Conservation (phyloP, 1,139 yeast genomes). For the Kazachstania sp. region DNA sequence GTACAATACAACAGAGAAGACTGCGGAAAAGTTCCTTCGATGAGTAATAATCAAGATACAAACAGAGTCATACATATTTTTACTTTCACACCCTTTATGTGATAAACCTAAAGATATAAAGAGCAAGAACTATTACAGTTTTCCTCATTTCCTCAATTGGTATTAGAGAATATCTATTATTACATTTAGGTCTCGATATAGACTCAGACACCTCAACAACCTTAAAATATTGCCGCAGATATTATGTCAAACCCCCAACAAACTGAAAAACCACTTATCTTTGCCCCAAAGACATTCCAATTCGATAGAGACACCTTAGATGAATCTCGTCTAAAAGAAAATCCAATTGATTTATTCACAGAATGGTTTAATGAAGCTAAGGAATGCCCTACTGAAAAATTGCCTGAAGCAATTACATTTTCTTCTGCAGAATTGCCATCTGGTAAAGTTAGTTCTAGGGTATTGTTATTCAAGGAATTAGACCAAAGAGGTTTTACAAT, state of each 20-base stretch:
- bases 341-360: conserved; percentile 72
- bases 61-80: too few species aligned
- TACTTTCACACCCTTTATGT: too few species aligned
- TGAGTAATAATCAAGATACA: too few species aligned
- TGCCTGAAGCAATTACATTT: conserved; percentile 74
- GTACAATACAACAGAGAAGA: too few species aligned
- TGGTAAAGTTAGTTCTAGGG: conserved; percentile 77
- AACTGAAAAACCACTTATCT: conserved; percentile 24
- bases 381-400: conserved; percentile 39
- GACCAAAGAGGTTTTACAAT: conserved; percentile 76
- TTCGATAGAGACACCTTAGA: conserved; percentile 60
- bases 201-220: too few species aligned
- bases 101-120: too few species aligned
- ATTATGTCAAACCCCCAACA: conserved; percentile 6
- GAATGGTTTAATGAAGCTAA: conserved; percentile 79
- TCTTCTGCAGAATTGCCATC: conserved; percentile 81
- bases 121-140: too few species aligned
- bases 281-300: conserved; percentile 86
- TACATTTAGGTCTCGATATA: too few species aligned
- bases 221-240: too few species aligned
- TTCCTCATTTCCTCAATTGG: too few species aligned
- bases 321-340: conserved; percentile 43
- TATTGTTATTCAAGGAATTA: conserved; percentile 79
- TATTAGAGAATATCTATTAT: too few species aligned
- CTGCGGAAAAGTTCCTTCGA: too few species aligned